Conservation (phyloP, 2,329 filamentous ascomycete genomes). For the Beauveria caledonica region DNA sequence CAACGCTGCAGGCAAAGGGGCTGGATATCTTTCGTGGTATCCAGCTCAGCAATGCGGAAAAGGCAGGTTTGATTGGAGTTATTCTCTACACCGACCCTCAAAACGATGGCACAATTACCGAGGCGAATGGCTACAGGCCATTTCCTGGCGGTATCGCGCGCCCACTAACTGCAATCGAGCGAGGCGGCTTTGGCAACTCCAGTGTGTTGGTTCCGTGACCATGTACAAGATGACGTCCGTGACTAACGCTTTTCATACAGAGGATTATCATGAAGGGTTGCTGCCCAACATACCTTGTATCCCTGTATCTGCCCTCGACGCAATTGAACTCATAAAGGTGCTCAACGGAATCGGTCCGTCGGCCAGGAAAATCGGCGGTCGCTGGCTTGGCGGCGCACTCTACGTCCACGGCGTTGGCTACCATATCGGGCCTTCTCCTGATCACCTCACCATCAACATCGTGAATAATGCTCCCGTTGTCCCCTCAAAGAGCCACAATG, state of each 20-base stretch:
- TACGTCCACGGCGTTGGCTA: conserved; percentile 28
- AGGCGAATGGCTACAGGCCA: conserved; percentile 63
- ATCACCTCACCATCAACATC: conserved; percentile 51
- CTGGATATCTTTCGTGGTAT: conserved; percentile 59
- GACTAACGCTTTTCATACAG: neutral
- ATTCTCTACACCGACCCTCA: conserved; percentile 80
- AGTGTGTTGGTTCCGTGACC: conserved; percentile 66
- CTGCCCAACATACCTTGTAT: conserved; percentile 72
- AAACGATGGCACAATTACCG: conserved; percentile 70
- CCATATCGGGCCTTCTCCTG: conserved; percentile 37
- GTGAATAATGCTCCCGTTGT: conserved; percentile 56
- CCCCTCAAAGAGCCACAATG: conserved; percentile 46
- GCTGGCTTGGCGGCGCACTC: conserved; percentile 47
- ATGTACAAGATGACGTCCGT: conserved; percentile 46
- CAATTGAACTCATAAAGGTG: conserved; percentile 65
- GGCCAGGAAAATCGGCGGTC: conserved; percentile 55
- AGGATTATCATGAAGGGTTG: conserved; percentile 33
- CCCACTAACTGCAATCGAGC: conserved; percentile 19
- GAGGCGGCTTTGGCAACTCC: conserved; percentile 64
- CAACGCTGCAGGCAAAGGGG: conserved; percentile 47
- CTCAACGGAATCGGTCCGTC: conserved; percentile 68
- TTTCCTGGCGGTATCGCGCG: conserved; percentile 40
- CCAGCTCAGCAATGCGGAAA: conserved; percentile 76
- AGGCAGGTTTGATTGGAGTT: conserved; percentile 73
- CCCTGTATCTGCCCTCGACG: conserved; percentile 71